Evolutionary conservation across 2,329 filamentous ascomycete genomes (phyloP).

Genomic region (Penicillium concentricum): DNA sequence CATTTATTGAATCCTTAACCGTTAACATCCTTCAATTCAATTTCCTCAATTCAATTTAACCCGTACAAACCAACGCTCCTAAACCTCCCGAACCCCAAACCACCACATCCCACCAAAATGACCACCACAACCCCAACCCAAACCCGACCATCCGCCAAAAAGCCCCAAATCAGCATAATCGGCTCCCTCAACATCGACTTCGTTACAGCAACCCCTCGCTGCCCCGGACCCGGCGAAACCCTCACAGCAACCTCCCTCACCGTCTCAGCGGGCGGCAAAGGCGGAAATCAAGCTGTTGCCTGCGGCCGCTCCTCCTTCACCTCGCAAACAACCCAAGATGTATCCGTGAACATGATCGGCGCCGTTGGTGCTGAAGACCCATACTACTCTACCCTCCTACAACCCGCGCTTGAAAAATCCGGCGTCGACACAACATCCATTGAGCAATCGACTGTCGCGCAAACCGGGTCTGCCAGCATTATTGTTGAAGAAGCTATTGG

Average conservation of each 20-base stretch:
- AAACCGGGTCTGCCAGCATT: constrained; percentile 59
- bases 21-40: background rate
- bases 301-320: constrained; percentile 22
- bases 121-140: constrained; percentile 1
- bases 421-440: constrained; percentile 60
- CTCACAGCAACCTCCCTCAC: constrained; percentile 71
- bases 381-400: constrained; percentile 58
- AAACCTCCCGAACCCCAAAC: background rate
- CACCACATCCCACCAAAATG: constrained; percentile 6
- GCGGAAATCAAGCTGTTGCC: constrained; percentile 24
- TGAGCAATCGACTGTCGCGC: constrained; percentile 45
- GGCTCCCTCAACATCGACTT: constrained; percentile 90
- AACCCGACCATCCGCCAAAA: background rate
- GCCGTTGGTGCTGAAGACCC: constrained; percentile 61
- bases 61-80: background rate
- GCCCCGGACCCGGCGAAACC: constrained; percentile 78
- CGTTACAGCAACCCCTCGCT: constrained; percentile 74
- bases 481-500: constrained; percentile 65
- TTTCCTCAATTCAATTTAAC: background rate
- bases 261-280: constrained; percentile 51
- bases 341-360: constrained; percentile 64
- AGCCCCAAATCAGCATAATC: constrained; percentile 65
- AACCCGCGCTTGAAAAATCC: constrained; percentile 53
- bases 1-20: background rate
- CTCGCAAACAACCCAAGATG: constrained; percentile 38